A percentile compares a stretch with the other conserved stretches of the same genome.
These are phyloP conservation scores for Podila epicladia DNA, from an alignment of 192 early-diverging fungal species.

Conservation along the genomic window DNA sequence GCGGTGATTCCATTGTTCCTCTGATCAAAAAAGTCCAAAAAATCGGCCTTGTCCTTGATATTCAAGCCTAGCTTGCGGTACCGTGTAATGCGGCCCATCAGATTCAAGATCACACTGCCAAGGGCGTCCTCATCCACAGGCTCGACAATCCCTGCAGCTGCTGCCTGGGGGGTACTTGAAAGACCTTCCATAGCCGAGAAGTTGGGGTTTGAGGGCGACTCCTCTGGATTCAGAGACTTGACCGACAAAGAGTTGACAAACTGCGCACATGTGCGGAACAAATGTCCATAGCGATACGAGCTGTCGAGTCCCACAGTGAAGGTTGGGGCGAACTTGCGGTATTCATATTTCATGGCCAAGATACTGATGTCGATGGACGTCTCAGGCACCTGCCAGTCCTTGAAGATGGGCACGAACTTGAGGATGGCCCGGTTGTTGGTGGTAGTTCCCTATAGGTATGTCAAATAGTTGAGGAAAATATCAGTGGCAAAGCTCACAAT, in stretches of 20 bases:
- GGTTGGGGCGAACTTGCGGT: conserved; percentile 68
- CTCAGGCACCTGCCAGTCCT: conserved; percentile 64
- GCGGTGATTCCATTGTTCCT: conserved; percentile 37
- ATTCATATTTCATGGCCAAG: conserved; percentile 74
- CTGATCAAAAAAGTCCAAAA: conserved; percentile 73
- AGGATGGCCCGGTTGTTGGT: conserved; percentile 88
- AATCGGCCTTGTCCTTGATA: conserved; percentile 77
- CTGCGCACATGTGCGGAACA: conserved; percentile 48
- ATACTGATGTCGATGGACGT: conserved; percentile 65
- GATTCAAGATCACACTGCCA: conserved; percentile 64
- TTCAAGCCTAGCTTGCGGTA: conserved; percentile 72
- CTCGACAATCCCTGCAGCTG: conserved; percentile 31
- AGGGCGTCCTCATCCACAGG: conserved; percentile 58
- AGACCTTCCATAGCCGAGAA: conserved; percentile 38
- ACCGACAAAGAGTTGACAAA: conserved; percentile 62
- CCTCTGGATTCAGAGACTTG: conserved; percentile 55
- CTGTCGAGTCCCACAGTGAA: conserved; percentile 68
- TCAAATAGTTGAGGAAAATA: background rate
- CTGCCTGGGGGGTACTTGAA: conserved; percentile 16
- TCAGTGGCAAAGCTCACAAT: background rate
- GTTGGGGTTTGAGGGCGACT: conserved; percentile 55
- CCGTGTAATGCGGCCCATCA: conserved; percentile 70
- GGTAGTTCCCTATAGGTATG: conserved; percentile 70
- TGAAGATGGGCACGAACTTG: conserved; percentile 79
- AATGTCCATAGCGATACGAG: conserved; percentile 14